Conservation (phyloP, 495 filamentous ascomycete genomes). For the Glonium stellatum region DNA sequence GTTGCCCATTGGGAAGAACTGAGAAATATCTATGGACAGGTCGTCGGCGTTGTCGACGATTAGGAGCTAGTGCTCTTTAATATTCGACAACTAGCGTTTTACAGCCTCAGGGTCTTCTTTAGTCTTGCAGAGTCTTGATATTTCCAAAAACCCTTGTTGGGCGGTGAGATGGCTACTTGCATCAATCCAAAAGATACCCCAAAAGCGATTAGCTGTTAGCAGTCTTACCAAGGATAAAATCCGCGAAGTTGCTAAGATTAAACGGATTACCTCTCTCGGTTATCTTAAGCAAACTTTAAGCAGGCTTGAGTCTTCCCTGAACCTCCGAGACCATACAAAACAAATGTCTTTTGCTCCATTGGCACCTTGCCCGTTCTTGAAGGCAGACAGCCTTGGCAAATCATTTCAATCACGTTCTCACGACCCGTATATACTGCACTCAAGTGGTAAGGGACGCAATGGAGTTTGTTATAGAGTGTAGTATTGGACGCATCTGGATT, state of each 20-base stretch:
- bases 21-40: conserved; percentile 29
- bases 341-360: conserved; percentile 7
- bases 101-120: conserved; percentile 24
- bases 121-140: conserved; percentile 25
- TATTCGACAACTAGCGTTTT: conserved; percentile 31
- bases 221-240: not conserved
- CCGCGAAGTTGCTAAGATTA: not conserved
- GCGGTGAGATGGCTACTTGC: conserved; percentile 32
- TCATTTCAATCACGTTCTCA: not conserved
- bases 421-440: conserved; percentile 6
- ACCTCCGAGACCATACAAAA: conserved; percentile 20
- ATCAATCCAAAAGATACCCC: conserved; percentile 32
- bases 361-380: not conserved
- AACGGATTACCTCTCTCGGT: conserved; percentile 13
- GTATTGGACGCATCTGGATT: not conserved
- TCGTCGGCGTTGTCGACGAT: conserved; percentile 44
- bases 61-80: conserved; percentile 36
- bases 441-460: conserved; percentile 1
- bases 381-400: conserved; percentile 1
- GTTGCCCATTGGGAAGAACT: conserved; percentile 30
- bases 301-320: conserved; percentile 37
- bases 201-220: conserved; percentile 30
- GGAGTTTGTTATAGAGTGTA: not conserved
- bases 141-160: conserved; percentile 31
- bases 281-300: conserved; percentile 35